These are phyloP conservation scores for Catharanthus roseus DNA, from an alignment of 257 asterid genomes.

Conservation along the genomic window DNA sequence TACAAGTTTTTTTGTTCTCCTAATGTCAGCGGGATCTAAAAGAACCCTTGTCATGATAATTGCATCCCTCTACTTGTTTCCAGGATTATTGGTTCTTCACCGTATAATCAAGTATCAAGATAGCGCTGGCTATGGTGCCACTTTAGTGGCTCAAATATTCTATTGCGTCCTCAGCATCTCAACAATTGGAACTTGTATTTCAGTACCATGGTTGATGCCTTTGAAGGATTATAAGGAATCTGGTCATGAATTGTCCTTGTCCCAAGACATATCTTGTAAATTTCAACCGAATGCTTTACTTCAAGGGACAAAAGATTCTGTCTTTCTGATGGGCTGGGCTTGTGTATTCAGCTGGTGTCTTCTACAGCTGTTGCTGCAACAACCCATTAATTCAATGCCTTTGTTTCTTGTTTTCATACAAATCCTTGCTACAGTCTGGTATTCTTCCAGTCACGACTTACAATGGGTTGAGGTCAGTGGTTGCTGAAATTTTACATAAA, in stretches of 20 bases:
- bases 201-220: constrained; percentile 71
- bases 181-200: constrained; percentile 36
- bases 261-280: neutral
- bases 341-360: constrained; percentile 68
- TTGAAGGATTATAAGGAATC: constrained; percentile 18
- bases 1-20: constrained; percentile 31
- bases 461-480: constrained; percentile 80
- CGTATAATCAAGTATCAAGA: constrained; percentile 42
- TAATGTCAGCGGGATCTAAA: constrained; percentile 29
- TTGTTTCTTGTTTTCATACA: constrained; percentile 50
- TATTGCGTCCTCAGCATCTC: constrained; percentile 51
- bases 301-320: constrained; percentile 37
- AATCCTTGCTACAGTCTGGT: constrained; percentile 43
- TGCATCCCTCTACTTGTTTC: constrained; percentile 42
- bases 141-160: constrained; percentile 48
- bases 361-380: constrained; percentile 77
- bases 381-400: constrained; percentile 72
- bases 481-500: constrained; percentile 5
- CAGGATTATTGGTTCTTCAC: constrained; percentile 44
- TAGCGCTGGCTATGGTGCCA: constrained; percentile 38
- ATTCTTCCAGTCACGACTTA: constrained; percentile 32
- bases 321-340: constrained; percentile 52
- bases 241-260: neutral
- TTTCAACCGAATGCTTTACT: constrained; percentile 17
- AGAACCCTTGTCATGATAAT: constrained; percentile 25